These are phyloP conservation scores for Hyphopichia fennica DNA, from an alignment of 1,139 yeast genomes.

Conservation along the genomic window DNA sequence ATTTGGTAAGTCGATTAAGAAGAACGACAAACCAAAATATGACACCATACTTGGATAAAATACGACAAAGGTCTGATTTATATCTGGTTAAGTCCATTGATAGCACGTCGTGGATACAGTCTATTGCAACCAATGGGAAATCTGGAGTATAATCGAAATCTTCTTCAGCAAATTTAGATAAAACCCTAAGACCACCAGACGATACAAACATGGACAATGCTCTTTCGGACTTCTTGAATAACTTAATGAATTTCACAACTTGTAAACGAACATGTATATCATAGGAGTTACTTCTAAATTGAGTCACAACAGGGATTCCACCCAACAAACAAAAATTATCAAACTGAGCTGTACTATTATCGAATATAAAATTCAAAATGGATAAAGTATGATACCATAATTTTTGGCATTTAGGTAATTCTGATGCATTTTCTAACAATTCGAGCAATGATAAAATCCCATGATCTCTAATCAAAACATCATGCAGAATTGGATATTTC, in stretches of 20 bases:
- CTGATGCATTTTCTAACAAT: conserved; percentile 41
- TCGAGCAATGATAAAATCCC: conserved; percentile 52
- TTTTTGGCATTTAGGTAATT: conserved; percentile 30
- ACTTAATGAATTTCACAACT: conserved; percentile 44
- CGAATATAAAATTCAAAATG: conserved; percentile 42
- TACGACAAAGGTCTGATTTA: conserved; percentile 56
- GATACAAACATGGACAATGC: conserved; percentile 53
- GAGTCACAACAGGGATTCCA: conserved; percentile 54
- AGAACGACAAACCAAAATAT: conserved; percentile 51
- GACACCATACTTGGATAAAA: conserved; percentile 49
- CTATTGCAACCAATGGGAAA: conserved; percentile 48
- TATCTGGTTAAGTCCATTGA: conserved; percentile 45
- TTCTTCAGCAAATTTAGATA: conserved; percentile 54
- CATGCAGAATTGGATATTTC: conserved; percentile 44
- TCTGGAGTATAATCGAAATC: conserved; percentile 48
- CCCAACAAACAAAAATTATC: conserved; percentile 58
- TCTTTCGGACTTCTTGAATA: conserved; percentile 36
- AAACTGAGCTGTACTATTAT: conserved; percentile 32
- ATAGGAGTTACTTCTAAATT: conserved; percentile 39
- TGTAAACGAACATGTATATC: conserved; percentile 39
- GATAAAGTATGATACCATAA: conserved; percentile 44
- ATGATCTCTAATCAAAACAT: conserved; percentile 47
- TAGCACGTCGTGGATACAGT: conserved; percentile 45
- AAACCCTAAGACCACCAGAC: conserved; percentile 55
- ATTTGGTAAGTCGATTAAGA: conserved; percentile 31